Evolutionary conservation across 2,329 filamentous ascomycete genomes (phyloP), one percentile per base, ranked within the genome.

Genomic region (Xylaria hypoxylon): DNA sequence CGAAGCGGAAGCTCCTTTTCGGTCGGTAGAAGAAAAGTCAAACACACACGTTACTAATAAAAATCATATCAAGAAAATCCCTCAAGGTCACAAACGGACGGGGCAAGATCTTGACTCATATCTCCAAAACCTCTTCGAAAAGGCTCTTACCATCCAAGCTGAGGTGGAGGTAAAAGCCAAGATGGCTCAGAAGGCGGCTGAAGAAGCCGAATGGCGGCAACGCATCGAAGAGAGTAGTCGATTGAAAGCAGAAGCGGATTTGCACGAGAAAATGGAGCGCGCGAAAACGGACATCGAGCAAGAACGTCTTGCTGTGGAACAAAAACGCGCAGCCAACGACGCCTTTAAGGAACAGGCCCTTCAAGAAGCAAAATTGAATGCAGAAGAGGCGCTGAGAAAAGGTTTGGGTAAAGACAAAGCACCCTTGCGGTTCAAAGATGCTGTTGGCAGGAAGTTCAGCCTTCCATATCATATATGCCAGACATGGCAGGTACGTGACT

Each of bases 371-470:
- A 83, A 83, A 73, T 71, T 73, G 35, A 82, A 83, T 72, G 78
- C 79, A 13, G 78, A 81, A 44, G 82, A n/a, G n/a, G n/a, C n/a
- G 83, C 67, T 81, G 78, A 79, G 79, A 68, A 82, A 82, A 70
- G 78, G 79, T 10, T 80, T 84, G 58, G 84, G 85, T 66, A 85
- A 85, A 66, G 86, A 89, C 47, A 91, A 93, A 77, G 84, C 89
- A 45, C 92, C 92, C 2, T 92, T 97, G 77, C 90, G 90, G 71
- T 97, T 97, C 82, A 96, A 96, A 80, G 94, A 97, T 77, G 94
- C 94, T 0, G 89, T 97, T 17, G 92, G 92, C 31, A 87, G 94
- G 70, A 97, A 96, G 79, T 97, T 96, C 78, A 95, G 89, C 79
- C 97, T 97, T 75, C 94, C 94, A 1, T 97, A 90, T 80, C 88